These are phyloP conservation scores for Tolypocladium album DNA, from an alignment of 2,329 filamentous ascomycete species.

Conservation along the genomic window DNA sequence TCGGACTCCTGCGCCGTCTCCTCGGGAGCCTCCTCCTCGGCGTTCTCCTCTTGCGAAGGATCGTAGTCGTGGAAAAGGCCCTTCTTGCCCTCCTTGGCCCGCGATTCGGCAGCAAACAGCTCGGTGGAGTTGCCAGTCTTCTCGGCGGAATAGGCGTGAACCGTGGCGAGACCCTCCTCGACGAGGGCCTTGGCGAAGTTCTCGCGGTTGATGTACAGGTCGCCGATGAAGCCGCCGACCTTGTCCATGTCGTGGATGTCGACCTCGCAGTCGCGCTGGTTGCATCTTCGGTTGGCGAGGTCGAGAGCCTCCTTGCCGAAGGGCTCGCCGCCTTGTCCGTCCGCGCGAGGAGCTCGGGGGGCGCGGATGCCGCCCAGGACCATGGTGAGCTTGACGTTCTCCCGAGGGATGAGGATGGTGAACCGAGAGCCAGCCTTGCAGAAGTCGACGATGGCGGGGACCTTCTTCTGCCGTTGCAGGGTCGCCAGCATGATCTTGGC, in stretches of 20 bases:
- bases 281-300: slow-evolving; percentile 75
- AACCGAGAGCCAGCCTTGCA: slow-evolving; percentile 96
- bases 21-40: slow-evolving; percentile 37
- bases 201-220: slow-evolving; percentile 85
- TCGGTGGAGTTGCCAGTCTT: slow-evolving; percentile 85
- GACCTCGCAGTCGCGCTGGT: slow-evolving; percentile 92
- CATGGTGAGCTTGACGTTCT: slow-evolving; percentile 89
- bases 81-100: slow-evolving; percentile 80
- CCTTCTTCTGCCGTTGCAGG: slow-evolving; percentile 81
- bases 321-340: slow-evolving; percentile 73
- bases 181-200: slow-evolving; percentile 90
- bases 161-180: slow-evolving; percentile 85
- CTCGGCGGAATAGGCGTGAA: slow-evolving; percentile 92
- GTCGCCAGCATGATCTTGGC: slow-evolving; percentile 88
- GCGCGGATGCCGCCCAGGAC: slow-evolving; percentile 89
- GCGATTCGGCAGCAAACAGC: slow-evolving; percentile 76
- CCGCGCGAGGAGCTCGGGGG: slow-evolving; percentile 69
- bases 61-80: slow-evolving; percentile 93
- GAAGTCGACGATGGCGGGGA: slow-evolving; percentile 90
- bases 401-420: slow-evolving; percentile 80
- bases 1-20: slow-evolving; percentile 38
- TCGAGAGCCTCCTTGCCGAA: slow-evolving; percentile 94
- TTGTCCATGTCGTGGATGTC: slow-evolving; percentile 94
- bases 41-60: slow-evolving; percentile 67
- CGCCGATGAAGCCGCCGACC: slow-evolving; percentile 93